These are phyloP conservation scores for Calonectria crousiana DNA, from an alignment of 2,329 filamentous ascomycete genomes.

Conservation along the genomic window DNA sequence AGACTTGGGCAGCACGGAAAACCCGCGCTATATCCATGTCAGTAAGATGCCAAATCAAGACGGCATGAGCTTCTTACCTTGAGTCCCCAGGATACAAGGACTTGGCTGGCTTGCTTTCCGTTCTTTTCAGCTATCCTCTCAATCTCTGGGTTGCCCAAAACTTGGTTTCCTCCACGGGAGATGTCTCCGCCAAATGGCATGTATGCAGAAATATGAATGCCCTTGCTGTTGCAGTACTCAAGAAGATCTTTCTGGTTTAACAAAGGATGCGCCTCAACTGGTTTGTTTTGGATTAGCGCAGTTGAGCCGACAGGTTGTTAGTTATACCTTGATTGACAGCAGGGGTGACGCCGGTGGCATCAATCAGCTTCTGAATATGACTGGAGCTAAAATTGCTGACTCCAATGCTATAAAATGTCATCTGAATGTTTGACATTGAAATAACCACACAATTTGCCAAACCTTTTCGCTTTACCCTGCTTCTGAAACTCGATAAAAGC, in stretches of 20 bases:
- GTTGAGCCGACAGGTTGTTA: neutral
- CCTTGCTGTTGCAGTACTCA: neutral
- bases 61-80: neutral
- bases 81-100: neutral
- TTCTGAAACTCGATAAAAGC: neutral
- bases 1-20: neutral
- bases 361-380: constrained; percentile 1
- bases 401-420: neutral
- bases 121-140: neutral
- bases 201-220: constrained; percentile 9
- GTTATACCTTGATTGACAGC: neutral
- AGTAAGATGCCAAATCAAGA: neutral
- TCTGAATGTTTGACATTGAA: too few relatives aligned
- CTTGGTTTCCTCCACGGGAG: neutral
- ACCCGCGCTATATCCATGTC: neutral
- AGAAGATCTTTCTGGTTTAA: neutral
- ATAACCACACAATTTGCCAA: too few relatives aligned
- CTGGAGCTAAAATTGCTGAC: neutral
- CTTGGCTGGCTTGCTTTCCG: neutral
- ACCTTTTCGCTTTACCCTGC: neutral
- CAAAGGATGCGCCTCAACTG: constrained; percentile 1
- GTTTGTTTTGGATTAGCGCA: neutral
- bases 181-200: constrained; percentile 1
- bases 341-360: neutral
- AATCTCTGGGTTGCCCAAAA: neutral